Evolutionary conservation across 139 green algal genomes (phyloP).

Genomic region (Coelastrella sp.): DNA sequence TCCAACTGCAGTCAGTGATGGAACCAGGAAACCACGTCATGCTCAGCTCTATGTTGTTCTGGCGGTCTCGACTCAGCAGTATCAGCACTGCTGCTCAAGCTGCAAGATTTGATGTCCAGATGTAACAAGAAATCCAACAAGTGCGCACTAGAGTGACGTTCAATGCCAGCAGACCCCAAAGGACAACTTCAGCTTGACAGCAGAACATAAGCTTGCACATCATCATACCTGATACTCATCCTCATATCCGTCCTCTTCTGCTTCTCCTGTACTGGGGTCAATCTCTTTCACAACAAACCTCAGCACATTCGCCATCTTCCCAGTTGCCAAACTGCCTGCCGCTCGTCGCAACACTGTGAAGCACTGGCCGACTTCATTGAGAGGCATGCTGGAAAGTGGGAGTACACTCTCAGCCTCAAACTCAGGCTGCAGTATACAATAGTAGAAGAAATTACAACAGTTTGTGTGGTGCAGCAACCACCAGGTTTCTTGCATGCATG

Average conservation of each 20-base stretch:
- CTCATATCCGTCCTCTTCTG: slow-evolving; percentile 94
- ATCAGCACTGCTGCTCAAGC: not conserved
- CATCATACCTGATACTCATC: slow-evolving; percentile 92
- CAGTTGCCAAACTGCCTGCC: slow-evolving; percentile 66
- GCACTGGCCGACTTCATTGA: slow-evolving; percentile 78
- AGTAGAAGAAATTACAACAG: too few species aligned
- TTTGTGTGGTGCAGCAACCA: too few species aligned
- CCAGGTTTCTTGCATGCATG: too few species aligned
- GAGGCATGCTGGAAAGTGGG: slow-evolving; percentile 86
- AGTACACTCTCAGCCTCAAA: slow-evolving; percentile 87
- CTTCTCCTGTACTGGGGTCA: slow-evolving; percentile 91
- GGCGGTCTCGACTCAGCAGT: not conserved
- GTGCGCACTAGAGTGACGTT: too few species aligned
- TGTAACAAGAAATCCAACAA: too few species aligned
- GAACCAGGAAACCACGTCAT: too few species aligned
- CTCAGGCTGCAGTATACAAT: slow-evolving; percentile 60
- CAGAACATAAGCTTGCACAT: not conserved
- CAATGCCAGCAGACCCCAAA: too few species aligned
- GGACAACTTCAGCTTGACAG: not conserved
- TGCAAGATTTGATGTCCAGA: too few species aligned
- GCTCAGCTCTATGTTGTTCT: too few species aligned
- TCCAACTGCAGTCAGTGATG: slow-evolving; percentile 90
- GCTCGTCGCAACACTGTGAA: slow-evolving; percentile 84
- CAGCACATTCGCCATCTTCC: slow-evolving; percentile 82
- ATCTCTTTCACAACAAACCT: slow-evolving; percentile 99